Percentiles rank a stretch among this genome's conserved stretches.
These are phyloP conservation scores for Podaxis rugospora DNA, from an alignment of 768 basidiomycete species.

Conservation along the genomic window DNA sequence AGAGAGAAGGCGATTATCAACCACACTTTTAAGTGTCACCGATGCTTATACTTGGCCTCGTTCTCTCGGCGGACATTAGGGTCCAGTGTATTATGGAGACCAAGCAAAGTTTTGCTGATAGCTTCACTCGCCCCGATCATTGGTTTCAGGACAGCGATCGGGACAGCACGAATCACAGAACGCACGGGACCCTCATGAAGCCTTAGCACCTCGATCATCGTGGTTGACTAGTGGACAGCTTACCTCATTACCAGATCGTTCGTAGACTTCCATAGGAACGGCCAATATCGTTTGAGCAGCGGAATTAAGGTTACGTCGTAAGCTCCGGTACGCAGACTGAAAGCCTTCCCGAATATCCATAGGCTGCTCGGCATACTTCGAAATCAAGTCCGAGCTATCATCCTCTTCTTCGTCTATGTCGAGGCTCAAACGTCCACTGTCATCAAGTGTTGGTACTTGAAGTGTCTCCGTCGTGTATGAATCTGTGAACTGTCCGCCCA, in stretches of 20 bases:
- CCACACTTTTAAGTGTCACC: conserved; percentile 27
- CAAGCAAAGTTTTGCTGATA: conserved; percentile 91
- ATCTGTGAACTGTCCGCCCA: conserved; percentile 74
- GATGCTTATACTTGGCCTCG: conserved; percentile 92
- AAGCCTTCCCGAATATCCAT: conserved; percentile 80
- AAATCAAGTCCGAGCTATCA: conserved; percentile 56
- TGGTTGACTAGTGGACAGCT: conserved; percentile 18
- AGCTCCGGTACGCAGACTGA: conserved; percentile 85
- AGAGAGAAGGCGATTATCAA: not conserved
- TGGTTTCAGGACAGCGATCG: conserved; percentile 94
- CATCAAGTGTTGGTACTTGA: conserved; percentile 35
- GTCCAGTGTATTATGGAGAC: conserved; percentile 90
- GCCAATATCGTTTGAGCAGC: conserved; percentile 98
- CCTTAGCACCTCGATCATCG: conserved; percentile 5
- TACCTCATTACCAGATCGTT: conserved; percentile 88
- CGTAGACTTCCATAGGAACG: conserved; percentile 99
- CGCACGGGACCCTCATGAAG: conserved; percentile 76
- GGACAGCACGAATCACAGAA: conserved; percentile 94
- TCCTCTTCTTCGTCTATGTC: conserved; percentile 35
- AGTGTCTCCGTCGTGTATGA: conserved; percentile 66
- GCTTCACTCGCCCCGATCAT: conserved; percentile 99
- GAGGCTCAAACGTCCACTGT: conserved; percentile 23
- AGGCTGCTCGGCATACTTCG: conserved; percentile 92
- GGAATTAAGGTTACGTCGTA: conserved; percentile 82
- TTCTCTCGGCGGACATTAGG: conserved; percentile 78